Evolutionary conservation across 108 stramenopile genomes (phyloP).

Genomic region (Thalassiosira profunda): DNA sequence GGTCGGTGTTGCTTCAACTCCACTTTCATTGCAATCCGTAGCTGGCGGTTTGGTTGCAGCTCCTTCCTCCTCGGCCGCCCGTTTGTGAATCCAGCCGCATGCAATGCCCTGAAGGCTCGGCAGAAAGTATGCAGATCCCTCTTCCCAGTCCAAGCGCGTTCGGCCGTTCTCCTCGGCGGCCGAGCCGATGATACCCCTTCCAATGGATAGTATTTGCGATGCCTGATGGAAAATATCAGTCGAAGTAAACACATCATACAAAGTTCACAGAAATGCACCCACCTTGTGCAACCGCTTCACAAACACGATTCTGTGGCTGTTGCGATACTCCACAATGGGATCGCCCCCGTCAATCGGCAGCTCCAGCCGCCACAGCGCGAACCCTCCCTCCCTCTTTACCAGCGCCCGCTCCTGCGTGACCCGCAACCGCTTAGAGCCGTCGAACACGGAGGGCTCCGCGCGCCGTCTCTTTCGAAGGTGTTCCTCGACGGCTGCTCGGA

Average conservation of each 20-base stretch:
- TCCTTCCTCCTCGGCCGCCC: not conserved
- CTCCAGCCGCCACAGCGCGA: constrained; percentile 49
- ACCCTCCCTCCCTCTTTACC: constrained; percentile 40
- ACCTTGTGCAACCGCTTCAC: constrained; percentile 41
- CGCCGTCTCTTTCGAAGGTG: constrained; percentile 21
- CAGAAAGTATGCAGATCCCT: constrained; percentile 54
- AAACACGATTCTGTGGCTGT: constrained; percentile 61
- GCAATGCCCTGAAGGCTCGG: constrained; percentile 64
- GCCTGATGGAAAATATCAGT: constrained; percentile 1
- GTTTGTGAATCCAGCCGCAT: constrained; percentile 65
- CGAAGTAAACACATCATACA: not conserved
- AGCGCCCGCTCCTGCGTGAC: constrained; percentile 57
- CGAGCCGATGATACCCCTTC: constrained; percentile 76
- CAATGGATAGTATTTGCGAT: constrained; percentile 55
- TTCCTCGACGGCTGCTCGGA: constrained; percentile 24
- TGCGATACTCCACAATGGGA: constrained; percentile 73
- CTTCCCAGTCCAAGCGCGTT: constrained; percentile 46
- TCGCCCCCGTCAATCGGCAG: constrained; percentile 44
- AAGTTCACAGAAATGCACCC: constrained; percentile 8
- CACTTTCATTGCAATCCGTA: not conserved
- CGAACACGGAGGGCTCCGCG: not conserved
- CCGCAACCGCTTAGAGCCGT: constrained; percentile 33
- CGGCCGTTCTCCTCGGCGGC: constrained; percentile 61
- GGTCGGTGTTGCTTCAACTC: not conserved
- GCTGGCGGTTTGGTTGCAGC: not conserved